These are phyloP conservation scores for Coemansia sp. DNA, from an alignment of 192 early-diverging fungal species.

Conservation along the genomic window DNA sequence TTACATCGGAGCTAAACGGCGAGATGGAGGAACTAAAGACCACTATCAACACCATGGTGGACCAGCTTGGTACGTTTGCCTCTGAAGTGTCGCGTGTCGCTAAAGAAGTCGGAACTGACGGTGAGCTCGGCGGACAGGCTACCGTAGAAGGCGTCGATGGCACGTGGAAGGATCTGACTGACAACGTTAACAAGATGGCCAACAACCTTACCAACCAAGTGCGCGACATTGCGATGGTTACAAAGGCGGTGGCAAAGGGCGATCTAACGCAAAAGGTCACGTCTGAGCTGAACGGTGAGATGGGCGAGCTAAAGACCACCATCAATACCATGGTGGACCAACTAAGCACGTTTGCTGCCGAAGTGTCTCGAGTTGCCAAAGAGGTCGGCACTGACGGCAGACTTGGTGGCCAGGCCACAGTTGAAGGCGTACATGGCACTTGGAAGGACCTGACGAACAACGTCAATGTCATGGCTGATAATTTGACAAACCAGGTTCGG, in stretches of 20 bases:
- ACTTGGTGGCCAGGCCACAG: constrained; percentile 63
- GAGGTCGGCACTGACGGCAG: constrained; percentile 70
- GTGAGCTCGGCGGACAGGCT: constrained; percentile 13
- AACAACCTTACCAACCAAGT: constrained; percentile 62
- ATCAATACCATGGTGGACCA: constrained; percentile 71
- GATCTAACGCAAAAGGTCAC: constrained; percentile 60
- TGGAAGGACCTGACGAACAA: constrained; percentile 65
- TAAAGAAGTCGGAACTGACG: constrained; percentile 71
- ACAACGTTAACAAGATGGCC: constrained; percentile 62
- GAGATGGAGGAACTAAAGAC: constrained; percentile 63
- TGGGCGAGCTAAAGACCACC: constrained; percentile 63
- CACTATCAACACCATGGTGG: constrained; percentile 64
- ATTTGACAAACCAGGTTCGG: constrained; percentile 62
- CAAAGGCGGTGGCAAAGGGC: constrained; percentile 62
- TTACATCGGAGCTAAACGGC: constrained; percentile 60
- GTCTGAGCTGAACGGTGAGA: constrained; percentile 64
- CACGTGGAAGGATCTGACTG: constrained; percentile 30
- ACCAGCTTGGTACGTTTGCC: constrained; percentile 52
- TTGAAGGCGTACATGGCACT: constrained; percentile 52
- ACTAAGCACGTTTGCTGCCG: constrained; percentile 58
- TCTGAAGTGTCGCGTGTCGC: constrained; percentile 67
- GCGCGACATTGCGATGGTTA: constrained; percentile 57
- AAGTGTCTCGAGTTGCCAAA: constrained; percentile 66
- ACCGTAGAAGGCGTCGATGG: constrained; percentile 14
- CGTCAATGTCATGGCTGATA: constrained; percentile 64